These are phyloP conservation scores for Pichia exigua DNA, from an alignment of 805 yeast genomes.

Conservation along the genomic window DNA sequence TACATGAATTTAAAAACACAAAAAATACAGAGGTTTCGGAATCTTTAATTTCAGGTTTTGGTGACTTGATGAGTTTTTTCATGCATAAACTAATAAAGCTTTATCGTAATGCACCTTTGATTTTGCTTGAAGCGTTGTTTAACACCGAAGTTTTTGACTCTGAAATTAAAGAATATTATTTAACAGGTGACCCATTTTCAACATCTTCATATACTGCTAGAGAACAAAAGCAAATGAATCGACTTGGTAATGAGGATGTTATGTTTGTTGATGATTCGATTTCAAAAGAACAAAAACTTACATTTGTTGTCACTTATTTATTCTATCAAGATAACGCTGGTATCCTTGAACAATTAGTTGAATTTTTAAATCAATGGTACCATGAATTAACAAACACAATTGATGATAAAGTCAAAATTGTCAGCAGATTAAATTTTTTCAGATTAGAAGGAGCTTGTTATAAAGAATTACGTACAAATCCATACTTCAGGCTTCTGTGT, in stretches of 20 bases:
- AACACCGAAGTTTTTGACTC: slow-evolving; percentile 40
- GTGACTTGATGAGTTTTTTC: slow-evolving; percentile 56
- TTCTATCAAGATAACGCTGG: slow-evolving; percentile 38
- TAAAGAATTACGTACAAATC: slow-evolving; percentile 8
- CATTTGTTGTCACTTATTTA: slow-evolving; percentile 19
- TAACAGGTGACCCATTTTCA: slow-evolving; percentile 43
- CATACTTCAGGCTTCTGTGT: slow-evolving; percentile 18
- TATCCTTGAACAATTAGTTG: slow-evolving; percentile 37
- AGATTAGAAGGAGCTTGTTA: slow-evolving; percentile 5
- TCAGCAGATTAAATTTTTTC: slow-evolving; percentile 1
- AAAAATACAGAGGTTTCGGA: slow-evolving; percentile 42
- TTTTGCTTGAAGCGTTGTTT: slow-evolving; percentile 59
- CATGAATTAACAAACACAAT: slow-evolving; percentile 5
- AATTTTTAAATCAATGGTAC: slow-evolving; percentile 13
- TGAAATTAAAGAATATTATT: slow-evolving; percentile 42
- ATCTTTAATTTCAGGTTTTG: slow-evolving; percentile 49
- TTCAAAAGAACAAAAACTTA: slow-evolving; percentile 20
- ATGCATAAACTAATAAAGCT: slow-evolving; percentile 49
- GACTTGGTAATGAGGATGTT: slow-evolving; percentile 12
- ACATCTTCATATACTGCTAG: slow-evolving; percentile 22
- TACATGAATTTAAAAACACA: slow-evolving; percentile 46
- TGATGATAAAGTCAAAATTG: neutral
- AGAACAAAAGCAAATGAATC: slow-evolving; percentile 25
- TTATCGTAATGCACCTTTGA: slow-evolving; percentile 43
- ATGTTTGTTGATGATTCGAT: slow-evolving; percentile 13